phyloP scores from a whole-genome alignment of 176 grass and related monocot genomes.

The Paspalum notatum region DNA sequence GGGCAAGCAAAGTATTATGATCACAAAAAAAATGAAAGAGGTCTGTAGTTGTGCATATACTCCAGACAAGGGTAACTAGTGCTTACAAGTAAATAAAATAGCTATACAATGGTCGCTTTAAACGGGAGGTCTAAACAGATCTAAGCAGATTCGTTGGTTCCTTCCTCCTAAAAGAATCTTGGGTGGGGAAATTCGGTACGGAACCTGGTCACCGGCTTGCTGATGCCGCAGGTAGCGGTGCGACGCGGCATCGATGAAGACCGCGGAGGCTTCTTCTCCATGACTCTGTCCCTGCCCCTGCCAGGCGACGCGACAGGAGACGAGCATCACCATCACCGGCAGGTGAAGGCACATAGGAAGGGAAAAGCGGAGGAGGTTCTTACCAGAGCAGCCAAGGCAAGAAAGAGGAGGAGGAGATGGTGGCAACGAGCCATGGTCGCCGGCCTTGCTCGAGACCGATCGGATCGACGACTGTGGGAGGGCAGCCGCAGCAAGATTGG shows the following conservation, averaged over 20 bases:
- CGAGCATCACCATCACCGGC: not conserved
- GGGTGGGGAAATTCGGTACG: not conserved
- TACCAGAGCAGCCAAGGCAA: constrained; percentile 33
- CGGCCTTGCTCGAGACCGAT: constrained; percentile 36
- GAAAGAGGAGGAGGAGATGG: constrained; percentile 15
- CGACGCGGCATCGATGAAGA: constrained; percentile 49
- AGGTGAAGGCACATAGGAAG: not conserved
- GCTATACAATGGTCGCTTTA: not conserved
- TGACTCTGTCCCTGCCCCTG: constrained; percentile 12
- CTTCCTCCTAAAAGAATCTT: not conserved
- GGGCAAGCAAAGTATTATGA: not conserved
- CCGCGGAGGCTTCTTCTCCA: constrained; percentile 23
- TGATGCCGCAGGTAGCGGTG: constrained; percentile 56
- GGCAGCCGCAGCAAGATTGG: constrained; percentile 28
- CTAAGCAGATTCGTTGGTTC: not conserved
- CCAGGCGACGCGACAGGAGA: not conserved
- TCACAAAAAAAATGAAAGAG: not conserved
- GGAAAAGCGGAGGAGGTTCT: not conserved
- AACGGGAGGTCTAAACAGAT: constrained; percentile 1
- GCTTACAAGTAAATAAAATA: not conserved
- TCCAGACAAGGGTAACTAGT: too few species aligned
- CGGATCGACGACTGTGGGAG: not conserved
- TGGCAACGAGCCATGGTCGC: constrained; percentile 35
- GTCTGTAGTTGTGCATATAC: too few species aligned
- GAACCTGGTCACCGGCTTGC: constrained; percentile 35